Evolutionary conservation across 129 eudicot genomes (phyloP).

Genomic region (Kitagawia praeruptora): DNA sequence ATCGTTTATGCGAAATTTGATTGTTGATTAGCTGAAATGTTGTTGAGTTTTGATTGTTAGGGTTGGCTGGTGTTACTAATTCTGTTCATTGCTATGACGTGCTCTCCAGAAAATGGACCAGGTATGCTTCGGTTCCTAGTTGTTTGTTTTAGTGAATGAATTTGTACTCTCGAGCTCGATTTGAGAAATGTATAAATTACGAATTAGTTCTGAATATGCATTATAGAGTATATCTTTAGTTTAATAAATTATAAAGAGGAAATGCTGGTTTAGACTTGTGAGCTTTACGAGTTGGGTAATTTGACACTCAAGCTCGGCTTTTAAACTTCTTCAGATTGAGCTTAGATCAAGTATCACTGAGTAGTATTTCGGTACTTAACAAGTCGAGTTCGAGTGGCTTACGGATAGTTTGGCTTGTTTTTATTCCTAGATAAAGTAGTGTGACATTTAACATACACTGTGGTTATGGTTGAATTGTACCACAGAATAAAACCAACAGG

Average conservation of each 20-base stretch:
- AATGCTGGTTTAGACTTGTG: background rate
- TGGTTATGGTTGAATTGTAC: constrained; percentile 8
- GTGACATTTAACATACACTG: background rate
- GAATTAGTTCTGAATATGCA: background rate
- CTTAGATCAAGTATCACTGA: background rate
- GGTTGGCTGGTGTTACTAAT: constrained; percentile 96
- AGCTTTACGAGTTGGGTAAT: background rate
- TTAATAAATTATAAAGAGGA: background rate
- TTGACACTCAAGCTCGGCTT: background rate
- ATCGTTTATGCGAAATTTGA: background rate
- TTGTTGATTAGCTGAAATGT: constrained; percentile 1
- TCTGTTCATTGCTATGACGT: constrained; percentile 87
- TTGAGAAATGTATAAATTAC: no score
- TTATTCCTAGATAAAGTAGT: background rate
- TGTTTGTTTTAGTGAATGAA: background rate
- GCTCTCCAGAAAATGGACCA: constrained; percentile 81
- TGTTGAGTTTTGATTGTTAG: constrained; percentile 25
- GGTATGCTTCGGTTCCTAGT: constrained; percentile 23
- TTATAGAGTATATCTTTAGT: background rate
- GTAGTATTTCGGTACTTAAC: background rate
- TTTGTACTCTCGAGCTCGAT: background rate
- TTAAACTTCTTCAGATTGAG: background rate
- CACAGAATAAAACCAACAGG: constrained; percentile 80
- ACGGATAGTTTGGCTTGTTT: background rate
- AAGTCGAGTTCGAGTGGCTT: background rate